Conservation (phyloP, 441 rosid species). For the Jatropha podagrica region DNA sequence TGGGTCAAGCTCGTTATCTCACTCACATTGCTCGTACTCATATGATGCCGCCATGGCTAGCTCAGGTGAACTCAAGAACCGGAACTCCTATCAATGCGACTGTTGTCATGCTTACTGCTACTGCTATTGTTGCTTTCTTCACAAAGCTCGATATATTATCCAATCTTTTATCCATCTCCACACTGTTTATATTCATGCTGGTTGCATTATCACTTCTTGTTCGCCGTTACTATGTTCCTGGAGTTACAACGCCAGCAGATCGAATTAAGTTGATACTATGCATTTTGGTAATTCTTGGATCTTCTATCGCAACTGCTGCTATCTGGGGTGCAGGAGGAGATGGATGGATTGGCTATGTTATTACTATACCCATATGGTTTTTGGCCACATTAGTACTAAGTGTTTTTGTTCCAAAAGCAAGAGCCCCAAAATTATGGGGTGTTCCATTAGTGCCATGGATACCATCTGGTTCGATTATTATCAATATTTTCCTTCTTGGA, state of each 20-base stretch:
- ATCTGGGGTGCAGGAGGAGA: constrained; percentile 51
- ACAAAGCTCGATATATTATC: constrained; percentile 31
- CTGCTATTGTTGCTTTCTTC: constrained; percentile 36
- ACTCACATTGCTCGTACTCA: constrained; percentile 34
- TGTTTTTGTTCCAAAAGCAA: constrained; percentile 58
- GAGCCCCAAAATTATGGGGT: constrained; percentile 68
- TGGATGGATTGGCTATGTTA: constrained; percentile 57
- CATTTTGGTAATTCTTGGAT: constrained; percentile 42
- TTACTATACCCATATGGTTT: constrained; percentile 60
- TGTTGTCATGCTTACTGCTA: constrained; percentile 26
- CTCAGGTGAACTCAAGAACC: constrained; percentile 19
- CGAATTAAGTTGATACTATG: constrained; percentile 44
- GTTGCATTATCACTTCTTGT: constrained; percentile 73
- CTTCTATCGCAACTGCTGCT: constrained; percentile 49
- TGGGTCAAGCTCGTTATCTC: constrained; percentile 31
- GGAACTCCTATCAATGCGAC: constrained; percentile 32
- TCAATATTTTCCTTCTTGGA: constrained; percentile 68
- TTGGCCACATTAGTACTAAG: constrained; percentile 41
- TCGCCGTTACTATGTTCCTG: constrained; percentile 65
- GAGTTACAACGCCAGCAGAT: constrained; percentile 41
- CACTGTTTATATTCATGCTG: constrained; percentile 69
- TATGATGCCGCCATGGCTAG: constrained; percentile 35
- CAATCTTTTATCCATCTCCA: constrained; percentile 31
- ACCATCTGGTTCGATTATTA: constrained; percentile 66
- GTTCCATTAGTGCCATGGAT: constrained; percentile 80